phyloP scores from a whole-genome alignment of 306 rosid species.

The Casuarina equisetifolia region DNA sequence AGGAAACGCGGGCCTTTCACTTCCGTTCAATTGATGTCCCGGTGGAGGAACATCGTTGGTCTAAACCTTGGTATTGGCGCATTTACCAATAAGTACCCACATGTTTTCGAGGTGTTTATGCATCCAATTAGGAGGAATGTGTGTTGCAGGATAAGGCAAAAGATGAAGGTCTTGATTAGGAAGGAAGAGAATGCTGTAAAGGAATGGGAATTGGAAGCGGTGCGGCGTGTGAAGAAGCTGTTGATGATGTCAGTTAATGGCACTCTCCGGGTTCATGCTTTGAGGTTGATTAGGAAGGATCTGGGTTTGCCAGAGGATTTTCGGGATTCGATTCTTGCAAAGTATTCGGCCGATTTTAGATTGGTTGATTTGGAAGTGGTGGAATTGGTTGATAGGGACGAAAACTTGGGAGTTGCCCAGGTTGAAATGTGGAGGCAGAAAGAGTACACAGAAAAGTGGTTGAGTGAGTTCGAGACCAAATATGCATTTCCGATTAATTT shows the following conservation, averaged over 20 bases:
- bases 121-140: constrained; percentile 54
- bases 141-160: constrained; percentile 53
- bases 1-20: constrained; percentile 65
- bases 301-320: constrained; percentile 75
- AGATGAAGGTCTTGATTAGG: constrained; percentile 40
- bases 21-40: constrained; percentile 65
- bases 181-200: constrained; percentile 44
- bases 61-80: constrained; percentile 48
- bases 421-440: constrained; percentile 69
- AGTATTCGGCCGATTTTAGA: constrained; percentile 45
- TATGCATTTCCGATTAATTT: constrained; percentile 66
- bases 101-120: constrained; percentile 60
- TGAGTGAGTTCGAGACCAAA: constrained; percentile 71
- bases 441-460: constrained; percentile 79
- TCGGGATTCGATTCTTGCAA: constrained; percentile 60
- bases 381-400: constrained; percentile 49
- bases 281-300: constrained; percentile 69
- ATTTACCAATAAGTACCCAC: constrained; percentile 59
- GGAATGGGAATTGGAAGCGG: constrained; percentile 51
- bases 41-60: constrained; percentile 58
- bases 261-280: constrained; percentile 57
- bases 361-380: constrained; percentile 62
- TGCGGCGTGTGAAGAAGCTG: constrained; percentile 56
- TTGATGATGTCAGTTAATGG: constrained; percentile 61
- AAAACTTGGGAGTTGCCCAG: constrained; percentile 39